phyloP scores from a whole-genome alignment of 352 stramenopile genomes.

The Pythium volutum region DNA sequence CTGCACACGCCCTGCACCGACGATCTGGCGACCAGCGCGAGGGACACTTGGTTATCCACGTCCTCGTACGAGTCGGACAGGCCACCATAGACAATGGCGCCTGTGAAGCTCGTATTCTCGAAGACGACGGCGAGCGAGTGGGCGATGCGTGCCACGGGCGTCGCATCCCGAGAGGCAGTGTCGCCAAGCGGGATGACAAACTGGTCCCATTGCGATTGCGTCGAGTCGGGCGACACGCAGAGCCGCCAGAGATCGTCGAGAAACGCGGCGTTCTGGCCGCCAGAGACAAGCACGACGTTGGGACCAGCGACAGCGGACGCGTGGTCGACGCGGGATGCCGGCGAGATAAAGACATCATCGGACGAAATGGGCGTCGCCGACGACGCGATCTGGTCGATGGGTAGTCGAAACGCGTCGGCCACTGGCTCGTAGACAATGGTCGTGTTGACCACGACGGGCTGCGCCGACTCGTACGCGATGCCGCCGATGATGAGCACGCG shows the following conservation, averaged over 20 bases:
- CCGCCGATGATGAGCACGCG: slow-evolving; percentile 56
- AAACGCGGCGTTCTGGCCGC: slow-evolving; percentile 52
- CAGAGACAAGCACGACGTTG: slow-evolving; percentile 45
- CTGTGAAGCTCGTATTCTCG: slow-evolving; percentile 41
- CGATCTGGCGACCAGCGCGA: slow-evolving; percentile 42
- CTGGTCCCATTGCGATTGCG: slow-evolving; percentile 44
- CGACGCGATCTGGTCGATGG: slow-evolving; percentile 52
- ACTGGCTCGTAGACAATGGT: slow-evolving; percentile 51
- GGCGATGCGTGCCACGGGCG: slow-evolving; percentile 43
- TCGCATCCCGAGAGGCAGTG: slow-evolving; percentile 21
- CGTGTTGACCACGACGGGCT: slow-evolving; percentile 53
- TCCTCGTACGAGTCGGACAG: slow-evolving; percentile 47
- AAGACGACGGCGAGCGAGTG: slow-evolving; percentile 59
- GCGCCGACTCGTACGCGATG: slow-evolving; percentile 67
- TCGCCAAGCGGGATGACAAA: slow-evolving; percentile 38
- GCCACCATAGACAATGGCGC: slow-evolving; percentile 46
- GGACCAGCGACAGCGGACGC: slow-evolving; percentile 30
- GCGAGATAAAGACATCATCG: slow-evolving; percentile 56
- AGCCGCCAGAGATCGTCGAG: slow-evolving; percentile 61
- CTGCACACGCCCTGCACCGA: slow-evolving; percentile 24
- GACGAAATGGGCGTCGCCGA: slow-evolving; percentile 17
- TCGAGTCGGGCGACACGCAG: slow-evolving; percentile 39
- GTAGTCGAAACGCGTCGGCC: slow-evolving; percentile 38
- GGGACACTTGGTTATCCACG: slow-evolving; percentile 31
- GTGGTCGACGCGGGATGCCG: slow-evolving; percentile 56